Conservation (phyloP, 2,329 filamentous ascomycete species). For the Aspergillus fijiensis region DNA sequence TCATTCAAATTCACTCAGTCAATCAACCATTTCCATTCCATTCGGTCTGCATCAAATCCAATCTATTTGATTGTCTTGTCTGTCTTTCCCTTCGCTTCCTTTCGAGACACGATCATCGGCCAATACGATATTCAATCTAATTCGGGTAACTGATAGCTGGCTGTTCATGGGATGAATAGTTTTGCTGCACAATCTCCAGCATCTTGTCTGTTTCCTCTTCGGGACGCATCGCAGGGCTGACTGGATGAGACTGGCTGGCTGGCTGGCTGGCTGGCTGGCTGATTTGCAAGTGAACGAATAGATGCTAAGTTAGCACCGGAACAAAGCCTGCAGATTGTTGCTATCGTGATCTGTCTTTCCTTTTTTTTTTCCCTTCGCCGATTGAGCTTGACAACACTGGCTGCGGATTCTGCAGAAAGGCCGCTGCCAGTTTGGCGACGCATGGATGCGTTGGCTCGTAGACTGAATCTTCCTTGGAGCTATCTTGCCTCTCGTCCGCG, state of each 20-base stretch:
- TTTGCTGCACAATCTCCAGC: neutral
- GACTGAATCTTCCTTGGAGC: neutral
- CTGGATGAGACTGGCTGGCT: neutral
- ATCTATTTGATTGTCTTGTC: neutral
- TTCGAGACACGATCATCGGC: neutral
- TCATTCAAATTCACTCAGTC: too few relatives aligned
- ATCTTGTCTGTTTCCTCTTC: neutral
- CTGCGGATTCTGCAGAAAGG: neutral
- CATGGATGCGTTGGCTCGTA: neutral
- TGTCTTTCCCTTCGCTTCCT: neutral
- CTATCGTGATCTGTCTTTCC: neutral
- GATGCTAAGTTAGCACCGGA: too few relatives aligned
- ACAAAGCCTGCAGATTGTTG: neutral
- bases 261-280: neutral
- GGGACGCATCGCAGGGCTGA: neutral
- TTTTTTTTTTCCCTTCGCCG: neutral
- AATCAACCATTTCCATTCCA: neutral
- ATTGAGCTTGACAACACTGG: neutral
- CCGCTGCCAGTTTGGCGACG: slow-evolving; percentile 2
- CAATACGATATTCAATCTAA: neutral
- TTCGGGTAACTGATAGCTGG: neutral
- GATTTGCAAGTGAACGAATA: neutral
- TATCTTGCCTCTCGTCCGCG: too few relatives aligned
- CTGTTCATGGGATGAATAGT: neutral
- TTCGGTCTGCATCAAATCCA: too few relatives aligned